Base-by-base conservation (phyloP, 106 monocot genomes). In the Chionographis japonica region DNA sequence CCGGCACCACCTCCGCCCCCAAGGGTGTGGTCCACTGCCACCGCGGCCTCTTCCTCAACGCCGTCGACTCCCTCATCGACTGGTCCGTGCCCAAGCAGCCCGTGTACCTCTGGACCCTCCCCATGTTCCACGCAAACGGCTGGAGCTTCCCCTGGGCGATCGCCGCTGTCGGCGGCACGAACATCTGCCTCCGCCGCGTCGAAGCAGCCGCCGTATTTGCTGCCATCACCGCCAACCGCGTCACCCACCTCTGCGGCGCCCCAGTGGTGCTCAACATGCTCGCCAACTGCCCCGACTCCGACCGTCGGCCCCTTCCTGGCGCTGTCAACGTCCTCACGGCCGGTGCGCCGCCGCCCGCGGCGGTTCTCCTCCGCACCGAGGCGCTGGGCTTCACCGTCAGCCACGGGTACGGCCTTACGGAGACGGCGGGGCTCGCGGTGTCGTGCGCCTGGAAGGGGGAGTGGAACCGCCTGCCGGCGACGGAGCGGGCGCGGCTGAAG, bases 81-180 rank as follows among this genome's bases (percentile, higher is more conserved):
- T 94, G 94, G 94, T 40, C 64, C 8, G 65, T 94, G 2, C 82
- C 86, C 0, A 69, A 58, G 51, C 72, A 72, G 13, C 80, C 94
- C 1, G 78, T 83, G 12, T 88, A 79, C 62, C 80, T 90, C 5
- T 94, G 94, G 90, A 88, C 90, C 36, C 85, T 90, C 15, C 90
- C 94, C 27, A 90, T 94, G 90, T 94, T 90, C 80, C 94, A 94
- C 77, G 69, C 79, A 71, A 94, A 94, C 69, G 90, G 90, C 14
- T 94, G 94, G 94, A 75, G 82, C 77, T 90, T 73, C 76, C 77
- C 90, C 0, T 88, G 85, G 82, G 94, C 82, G 14, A 52, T 94
- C n/a, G 90, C 90, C 3, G 90, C 84, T 41, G 54, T 54, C 6
- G 94, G 87, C 19, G 94, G 88, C 68, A 83, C 85, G 68, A 94